Base-by-base conservation (phyloP, 306 rosid species). In the Sphenostylis stenocarpa region DNA sequence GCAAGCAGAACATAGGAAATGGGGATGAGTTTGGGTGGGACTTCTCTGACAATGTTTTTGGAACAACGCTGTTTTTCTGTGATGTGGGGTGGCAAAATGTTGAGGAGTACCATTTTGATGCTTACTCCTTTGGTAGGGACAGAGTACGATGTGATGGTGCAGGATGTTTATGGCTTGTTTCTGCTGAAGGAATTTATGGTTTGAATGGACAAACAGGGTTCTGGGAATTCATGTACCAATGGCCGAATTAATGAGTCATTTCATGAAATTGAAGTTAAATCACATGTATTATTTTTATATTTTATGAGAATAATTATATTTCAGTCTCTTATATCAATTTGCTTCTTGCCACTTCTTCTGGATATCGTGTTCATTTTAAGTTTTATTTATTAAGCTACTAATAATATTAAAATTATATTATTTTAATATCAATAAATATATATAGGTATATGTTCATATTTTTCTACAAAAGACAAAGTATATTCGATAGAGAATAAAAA, bases 11-110 rank as follows among this genome's bases (percentile, higher is more conserved):
- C 64, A 17, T 85, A 49, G 84, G 31, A 49, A 4, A 75, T 12
- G 86, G 82, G 2, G 49, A 67, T 26, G 80, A 79, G n/a, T 76
- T 70, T 72, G 80, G 82, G 0, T 89, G 91, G 89, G 65, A 70
- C 7, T 72, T 87, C 77, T 6, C 7, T 17, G 83, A 9, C 52
- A 68, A 78, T 43, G 2, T 78, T 17, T 0, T 13, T 39, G 80
- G 79, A 52, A 85, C 83, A 20, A 84, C 88, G 19, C 63, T 84
- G 1, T 85, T 84, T 58, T 84, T 43, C 73, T 89, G 87, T 75
- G 78, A 85, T 69, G 14, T 87, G 85, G 58, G 38, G 12, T 85
- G 88, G 88, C 72, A 52, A 20, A 77, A 19, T 4, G 83, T 77
- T 39, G 72, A 51, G 47, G n/a, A 47, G 14, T 80, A 11, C 65